Conservation (phyloP, 2,329 filamentous ascomycete genomes). For the Phaeosphaeria sp. region DNA sequence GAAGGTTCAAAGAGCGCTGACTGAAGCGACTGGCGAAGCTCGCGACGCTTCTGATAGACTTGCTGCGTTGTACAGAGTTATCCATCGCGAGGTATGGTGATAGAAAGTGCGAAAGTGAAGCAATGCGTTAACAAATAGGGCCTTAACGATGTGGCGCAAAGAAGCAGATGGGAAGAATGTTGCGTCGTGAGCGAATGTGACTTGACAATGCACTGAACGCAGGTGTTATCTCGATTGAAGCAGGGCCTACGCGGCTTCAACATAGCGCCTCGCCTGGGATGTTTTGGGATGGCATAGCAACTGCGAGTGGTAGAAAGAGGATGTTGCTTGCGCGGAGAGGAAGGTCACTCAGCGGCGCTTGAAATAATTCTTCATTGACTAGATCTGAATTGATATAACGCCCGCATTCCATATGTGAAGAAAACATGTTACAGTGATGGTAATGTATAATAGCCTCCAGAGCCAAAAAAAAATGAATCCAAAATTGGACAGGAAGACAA, state of each 20-base stretch:
- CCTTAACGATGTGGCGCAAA: not conserved
- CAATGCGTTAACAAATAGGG: not conserved
- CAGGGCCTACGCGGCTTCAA: not conserved
- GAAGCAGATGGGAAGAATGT: not conserved
- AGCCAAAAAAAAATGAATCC: not conserved
- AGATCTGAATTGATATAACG: conserved; percentile 1
- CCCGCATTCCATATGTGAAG: not conserved
- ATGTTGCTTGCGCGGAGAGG: not conserved
- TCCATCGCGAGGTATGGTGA: not conserved
- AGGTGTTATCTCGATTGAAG: not conserved
- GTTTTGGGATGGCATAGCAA: too few species aligned
- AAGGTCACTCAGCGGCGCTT: not conserved
- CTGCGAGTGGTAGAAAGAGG: not conserved
- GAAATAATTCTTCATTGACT: not conserved
- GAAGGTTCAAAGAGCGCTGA: not conserved
- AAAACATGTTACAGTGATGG: not conserved
- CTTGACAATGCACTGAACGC: not conserved
- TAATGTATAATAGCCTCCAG: not conserved
- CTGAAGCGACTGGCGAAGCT: not conserved
- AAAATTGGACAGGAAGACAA: not conserved
- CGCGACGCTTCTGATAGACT: not conserved
- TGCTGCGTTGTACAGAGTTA: not conserved
- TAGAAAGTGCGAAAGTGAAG: too few species aligned
- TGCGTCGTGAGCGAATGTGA: too few species aligned
- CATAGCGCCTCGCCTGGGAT: not conserved